phyloP scores from a whole-genome alignment of 106 monocot species.

The Alisma plantagoaquatica region DNA sequence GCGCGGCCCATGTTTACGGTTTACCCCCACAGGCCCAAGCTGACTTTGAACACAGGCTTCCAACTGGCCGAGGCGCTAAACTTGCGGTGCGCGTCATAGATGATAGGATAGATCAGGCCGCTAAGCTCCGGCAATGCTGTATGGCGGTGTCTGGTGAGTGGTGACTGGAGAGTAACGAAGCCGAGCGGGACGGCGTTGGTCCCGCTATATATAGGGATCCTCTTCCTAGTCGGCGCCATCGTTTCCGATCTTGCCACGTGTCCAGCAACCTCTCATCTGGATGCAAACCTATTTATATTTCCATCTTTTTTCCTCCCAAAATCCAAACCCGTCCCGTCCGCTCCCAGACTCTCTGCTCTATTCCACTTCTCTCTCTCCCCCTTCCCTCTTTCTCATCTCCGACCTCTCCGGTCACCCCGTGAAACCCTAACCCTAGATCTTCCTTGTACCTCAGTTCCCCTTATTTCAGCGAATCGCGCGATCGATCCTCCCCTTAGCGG shows the following conservation, averaged over 20 bases:
- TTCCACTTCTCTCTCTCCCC: background rate
- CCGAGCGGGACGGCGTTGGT: no score
- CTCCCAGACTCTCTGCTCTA: background rate
- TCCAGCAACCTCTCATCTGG: constrained; percentile 13
- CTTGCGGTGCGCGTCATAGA: no score
- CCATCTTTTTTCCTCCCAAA: constrained; percentile 28
- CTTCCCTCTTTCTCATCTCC: background rate
- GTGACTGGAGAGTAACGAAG: no score
- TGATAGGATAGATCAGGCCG: no score
- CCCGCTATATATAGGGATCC: no score
- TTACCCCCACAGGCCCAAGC: no score
- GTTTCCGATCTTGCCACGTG: constrained; percentile 29
- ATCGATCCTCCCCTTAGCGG: background rate
- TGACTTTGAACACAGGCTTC: no score
- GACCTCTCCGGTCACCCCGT: background rate
- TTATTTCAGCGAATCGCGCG: background rate
- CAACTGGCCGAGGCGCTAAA: no score
- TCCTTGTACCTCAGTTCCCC: background rate
- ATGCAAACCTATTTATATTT: constrained; percentile 95
- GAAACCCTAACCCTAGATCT: constrained; percentile 8
- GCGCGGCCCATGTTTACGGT: no score
- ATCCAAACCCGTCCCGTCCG: constrained; percentile 10
- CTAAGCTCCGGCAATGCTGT: no score
- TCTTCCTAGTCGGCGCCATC: no score
- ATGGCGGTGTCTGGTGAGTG: no score